These are phyloP conservation scores for Vanderwaltozyma verrucispora DNA, from an alignment of 805 yeast genomes.

Conservation along the genomic window DNA sequence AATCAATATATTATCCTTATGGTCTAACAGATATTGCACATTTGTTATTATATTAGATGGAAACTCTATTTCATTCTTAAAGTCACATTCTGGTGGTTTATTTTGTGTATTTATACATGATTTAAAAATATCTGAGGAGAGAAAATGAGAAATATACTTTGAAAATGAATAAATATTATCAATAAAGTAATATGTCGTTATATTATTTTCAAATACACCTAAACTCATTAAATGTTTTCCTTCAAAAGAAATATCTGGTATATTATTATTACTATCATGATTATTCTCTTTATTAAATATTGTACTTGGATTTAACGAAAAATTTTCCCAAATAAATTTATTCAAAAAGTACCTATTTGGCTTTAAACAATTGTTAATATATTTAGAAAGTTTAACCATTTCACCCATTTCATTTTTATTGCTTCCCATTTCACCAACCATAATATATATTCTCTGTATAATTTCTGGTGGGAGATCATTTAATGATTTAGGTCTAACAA, in stretches of 20 bases:
- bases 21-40: no score
- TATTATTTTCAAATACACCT: background rate
- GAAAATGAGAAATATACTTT: background rate
- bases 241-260: slow-evolving; percentile 2
- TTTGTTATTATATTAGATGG: background rate
- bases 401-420: slow-evolving; percentile 1
- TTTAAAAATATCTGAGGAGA: background rate
- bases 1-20: no score
- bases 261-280: no score
- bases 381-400: slow-evolving; percentile 7
- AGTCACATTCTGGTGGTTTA: background rate
- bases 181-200: background rate
- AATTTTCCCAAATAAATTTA: slow-evolving; percentile 2
- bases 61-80: background rate
- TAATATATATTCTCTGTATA: slow-evolving; percentile 8
- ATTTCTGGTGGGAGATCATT: slow-evolving; percentile 9
- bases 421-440: background rate
- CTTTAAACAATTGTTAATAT: slow-evolving; percentile 9
- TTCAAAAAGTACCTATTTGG: slow-evolving; percentile 9
- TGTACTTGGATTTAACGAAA: background rate
- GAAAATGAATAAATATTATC: background rate
- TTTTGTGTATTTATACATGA: background rate
- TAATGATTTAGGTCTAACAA: background rate
- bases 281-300: no score
- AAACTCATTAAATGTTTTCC: slow-evolving; percentile 1